These are phyloP conservation scores for Litchi chinensis DNA, from an alignment of 345 rosid species.

Conservation along the genomic window DNA sequence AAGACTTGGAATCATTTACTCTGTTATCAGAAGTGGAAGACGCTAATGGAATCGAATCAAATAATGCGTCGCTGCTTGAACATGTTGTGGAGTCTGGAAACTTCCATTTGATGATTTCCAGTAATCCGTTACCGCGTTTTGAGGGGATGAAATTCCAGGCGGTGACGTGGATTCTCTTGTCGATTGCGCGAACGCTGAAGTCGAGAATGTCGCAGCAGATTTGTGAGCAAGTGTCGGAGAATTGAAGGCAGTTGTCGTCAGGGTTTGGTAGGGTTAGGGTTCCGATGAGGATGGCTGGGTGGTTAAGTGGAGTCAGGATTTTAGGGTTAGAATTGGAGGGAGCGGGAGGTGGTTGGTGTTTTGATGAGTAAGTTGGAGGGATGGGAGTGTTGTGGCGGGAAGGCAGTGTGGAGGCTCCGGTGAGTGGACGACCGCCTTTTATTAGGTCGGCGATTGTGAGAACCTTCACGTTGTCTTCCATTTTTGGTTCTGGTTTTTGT, in stretches of 20 bases:
- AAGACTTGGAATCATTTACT: constrained; percentile 33
- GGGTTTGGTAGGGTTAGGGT: constrained; percentile 58
- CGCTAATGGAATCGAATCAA: constrained; percentile 46
- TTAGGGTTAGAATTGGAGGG: constrained; percentile 30
- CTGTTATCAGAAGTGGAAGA: constrained; percentile 17
- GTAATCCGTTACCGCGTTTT: constrained; percentile 54
- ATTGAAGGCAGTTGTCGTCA: constrained; percentile 59
- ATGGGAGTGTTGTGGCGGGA: constrained; percentile 20
- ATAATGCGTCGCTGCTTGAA: constrained; percentile 11
- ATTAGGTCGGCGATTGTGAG: constrained; percentile 58
- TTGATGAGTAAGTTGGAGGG: constrained; percentile 8
- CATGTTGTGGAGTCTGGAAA: constrained; percentile 33
- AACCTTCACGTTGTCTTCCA: constrained; percentile 41
- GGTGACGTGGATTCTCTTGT: constrained; percentile 46
- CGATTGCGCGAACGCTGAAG: constrained; percentile 41
- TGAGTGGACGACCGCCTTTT: constrained; percentile 41
- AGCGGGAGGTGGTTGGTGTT: background rate
- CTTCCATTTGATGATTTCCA: constrained; percentile 82
- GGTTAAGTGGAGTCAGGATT: constrained; percentile 44
- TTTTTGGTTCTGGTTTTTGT: constrained; percentile 1
- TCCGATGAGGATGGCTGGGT: constrained; percentile 59
- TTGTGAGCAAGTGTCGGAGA: constrained; percentile 55
- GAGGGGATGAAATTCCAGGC: constrained; percentile 83
- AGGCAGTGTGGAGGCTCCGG: constrained; percentile 57
- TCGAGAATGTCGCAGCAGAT: constrained; percentile 78